A percentile compares a stretch with the other conserved stretches of the same genome.
Conservation (phyloP, 78 protist genomes). For the Creolimax fragrantissima region DNA sequence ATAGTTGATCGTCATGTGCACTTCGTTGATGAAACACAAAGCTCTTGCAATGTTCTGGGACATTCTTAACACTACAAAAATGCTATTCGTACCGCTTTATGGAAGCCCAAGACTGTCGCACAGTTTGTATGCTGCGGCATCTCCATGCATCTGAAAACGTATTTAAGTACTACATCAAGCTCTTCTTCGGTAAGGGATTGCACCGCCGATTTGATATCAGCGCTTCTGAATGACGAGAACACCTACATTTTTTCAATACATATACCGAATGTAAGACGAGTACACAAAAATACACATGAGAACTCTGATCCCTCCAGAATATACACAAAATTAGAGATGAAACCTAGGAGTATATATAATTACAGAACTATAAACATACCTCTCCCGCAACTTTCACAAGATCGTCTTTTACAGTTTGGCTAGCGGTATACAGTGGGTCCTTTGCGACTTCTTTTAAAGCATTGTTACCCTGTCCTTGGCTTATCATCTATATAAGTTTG, state of each 20-base stretch:
- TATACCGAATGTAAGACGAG: too few relatives aligned
- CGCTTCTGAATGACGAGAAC: background rate
- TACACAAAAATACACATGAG: too few relatives aligned
- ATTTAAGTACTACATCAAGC: background rate
- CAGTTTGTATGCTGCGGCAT: background rate
- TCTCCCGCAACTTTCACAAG: background rate
- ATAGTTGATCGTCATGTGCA: too few relatives aligned
- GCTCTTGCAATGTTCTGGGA: too few relatives aligned
- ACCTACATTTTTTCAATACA: too few relatives aligned
- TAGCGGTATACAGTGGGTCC: background rate
- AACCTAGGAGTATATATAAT: too few relatives aligned
- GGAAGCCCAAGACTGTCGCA: background rate
- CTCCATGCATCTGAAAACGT: background rate
- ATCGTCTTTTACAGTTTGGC: background rate
- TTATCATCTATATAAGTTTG: background rate
- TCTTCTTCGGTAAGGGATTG: background rate
- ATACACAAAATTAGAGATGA: too few relatives aligned
- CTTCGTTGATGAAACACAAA: too few relatives aligned
- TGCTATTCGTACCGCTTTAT: background rate
- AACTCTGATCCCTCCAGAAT: too few relatives aligned
- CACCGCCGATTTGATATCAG: background rate
- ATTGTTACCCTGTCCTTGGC: background rate
- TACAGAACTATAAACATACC: background rate
- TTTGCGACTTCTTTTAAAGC: background rate
- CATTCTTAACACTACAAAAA: too few relatives aligned